Base-by-base conservation (phyloP, 192 early-diverging fungal species). In the Radiomyces spectabilis region DNA sequence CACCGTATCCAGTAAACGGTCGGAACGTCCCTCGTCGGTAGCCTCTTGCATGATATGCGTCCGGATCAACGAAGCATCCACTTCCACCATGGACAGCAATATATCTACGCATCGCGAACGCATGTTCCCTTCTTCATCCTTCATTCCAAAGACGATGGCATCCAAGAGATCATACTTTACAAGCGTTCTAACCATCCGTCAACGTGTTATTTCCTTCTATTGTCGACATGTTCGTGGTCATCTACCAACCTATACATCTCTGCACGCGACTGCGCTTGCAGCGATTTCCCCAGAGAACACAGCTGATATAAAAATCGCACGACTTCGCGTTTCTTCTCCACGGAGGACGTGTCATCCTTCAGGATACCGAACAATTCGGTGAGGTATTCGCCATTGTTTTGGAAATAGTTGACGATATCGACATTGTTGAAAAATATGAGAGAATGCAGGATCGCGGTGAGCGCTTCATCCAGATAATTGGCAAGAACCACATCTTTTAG, bases 401-500 rank as follows among this genome's bases (percentile, higher is more conserved):
- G 79, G 41, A 97, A 60, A 53, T 86, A 77, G 46, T 64, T 78
- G 22, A 92, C 73, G 42, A 98, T 93, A 29, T 95, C 92, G 24
- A 84, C 74, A 53, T 95, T 79, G 60, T 92, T 90, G 68, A 85
- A 84, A 54, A 88, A 90, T 5, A 88, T 82, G 34, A 93, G 66
- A 0, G 86, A 79, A 25, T 81, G 81, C 44, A 98, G 67, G 15
- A 81, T 74, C 6, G 92, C 77, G 30, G 82, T 73, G 3, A 85
- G 85, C 8, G 68, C 73, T 18, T 98, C 93, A 50, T 94, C 91
- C 12, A 93, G 54, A 40, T 83, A 65, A 1, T 83, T 77, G 5
- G 81, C 80, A 18, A 98, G 74, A 0, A 89, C 86, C 0, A 86
- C 85, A 58, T 95, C 92, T 38, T 93, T 89, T 1, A 98, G 74